These are phyloP conservation scores for Jatropha multifida DNA, from an alignment of 441 rosid species.

Conservation along the genomic window DNA sequence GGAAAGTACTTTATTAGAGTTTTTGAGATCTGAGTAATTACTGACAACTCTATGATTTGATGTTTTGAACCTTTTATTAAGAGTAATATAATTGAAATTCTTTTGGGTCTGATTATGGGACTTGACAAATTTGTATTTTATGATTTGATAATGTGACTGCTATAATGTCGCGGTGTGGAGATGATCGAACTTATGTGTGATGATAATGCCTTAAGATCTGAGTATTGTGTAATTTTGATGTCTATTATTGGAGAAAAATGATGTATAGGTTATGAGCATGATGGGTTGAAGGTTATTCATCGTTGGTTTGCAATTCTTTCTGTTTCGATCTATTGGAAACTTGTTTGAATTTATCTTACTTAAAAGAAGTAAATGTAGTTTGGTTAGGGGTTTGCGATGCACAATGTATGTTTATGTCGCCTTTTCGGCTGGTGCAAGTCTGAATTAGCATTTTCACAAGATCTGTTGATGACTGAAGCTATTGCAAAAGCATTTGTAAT, in stretches of 20 bases:
- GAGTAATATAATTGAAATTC: not conserved
- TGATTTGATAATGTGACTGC: slow-evolving; percentile 4
- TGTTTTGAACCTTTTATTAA: not conserved
- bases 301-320: not conserved
- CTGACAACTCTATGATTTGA: not conserved
- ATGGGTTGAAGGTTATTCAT: not conserved
- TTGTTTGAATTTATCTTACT: not conserved
- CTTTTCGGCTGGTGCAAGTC: slow-evolving; percentile 1
- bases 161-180: not conserved
- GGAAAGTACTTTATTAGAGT: not conserved
- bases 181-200: not conserved
- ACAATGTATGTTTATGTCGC: slow-evolving; percentile 11
- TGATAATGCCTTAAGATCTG: not conserved
- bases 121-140: not conserved
- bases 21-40: slow-evolving; percentile 3
- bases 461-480: slow-evolving; percentile 7
- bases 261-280: not conserved
- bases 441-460: not conserved
- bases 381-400: not conserved
- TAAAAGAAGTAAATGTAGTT: not conserved
- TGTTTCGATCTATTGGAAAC: slow-evolving; percentile 6
- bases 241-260: not conserved
- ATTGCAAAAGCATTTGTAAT: not conserved
- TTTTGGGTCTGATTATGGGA: not conserved
- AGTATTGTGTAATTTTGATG: not conserved